These are phyloP conservation scores for Cubamyces lactineus DNA, from an alignment of 768 basidiomycete species.

Conservation along the genomic window DNA sequence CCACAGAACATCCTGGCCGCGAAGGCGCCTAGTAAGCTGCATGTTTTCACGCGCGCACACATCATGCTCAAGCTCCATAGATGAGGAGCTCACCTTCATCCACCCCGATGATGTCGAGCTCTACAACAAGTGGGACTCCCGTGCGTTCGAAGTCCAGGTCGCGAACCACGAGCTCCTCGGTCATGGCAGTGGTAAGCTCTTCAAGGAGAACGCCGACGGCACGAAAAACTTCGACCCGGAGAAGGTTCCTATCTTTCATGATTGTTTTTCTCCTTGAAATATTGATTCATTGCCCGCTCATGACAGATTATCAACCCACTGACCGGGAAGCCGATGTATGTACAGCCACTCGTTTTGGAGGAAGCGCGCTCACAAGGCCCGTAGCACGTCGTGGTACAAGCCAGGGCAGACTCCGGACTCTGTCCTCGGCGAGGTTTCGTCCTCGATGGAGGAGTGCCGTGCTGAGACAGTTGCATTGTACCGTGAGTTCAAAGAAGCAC, in stretches of 20 bases:
- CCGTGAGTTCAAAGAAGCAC: conserved; percentile 47
- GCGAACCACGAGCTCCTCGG: conserved; percentile 90
- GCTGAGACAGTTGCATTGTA: conserved; percentile 86
- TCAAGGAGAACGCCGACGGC: conserved; percentile 76
- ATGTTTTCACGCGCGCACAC: no score
- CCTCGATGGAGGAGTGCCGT: conserved; percentile 92
- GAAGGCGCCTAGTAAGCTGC: conserved; percentile 73
- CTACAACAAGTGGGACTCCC: conserved; percentile 77
- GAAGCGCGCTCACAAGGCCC: not conserved
- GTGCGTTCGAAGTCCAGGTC: conserved; percentile 85
- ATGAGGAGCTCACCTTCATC: conserved; percentile 81
- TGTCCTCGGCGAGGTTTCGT: conserved; percentile 84
- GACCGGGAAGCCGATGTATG: conserved; percentile 75
- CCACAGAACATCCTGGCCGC: conserved; percentile 79
- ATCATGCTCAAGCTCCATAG: conserved; percentile 38
- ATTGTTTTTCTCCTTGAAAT: not conserved
- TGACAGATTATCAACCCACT: conserved; percentile 77
- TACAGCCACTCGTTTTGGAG: not conserved
- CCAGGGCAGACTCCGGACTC: conserved; percentile 83
- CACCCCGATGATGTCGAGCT: conserved; percentile 75
- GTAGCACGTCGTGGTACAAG: conserved; percentile 84
- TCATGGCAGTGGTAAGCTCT: conserved; percentile 83
- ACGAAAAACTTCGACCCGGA: conserved; percentile 81
- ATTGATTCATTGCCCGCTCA: no score
- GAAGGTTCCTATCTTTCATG: conserved; percentile 41